phyloP scores from a whole-genome alignment of 2,329 filamentous ascomycete species.

The Davidsoniella eucalypti region DNA sequence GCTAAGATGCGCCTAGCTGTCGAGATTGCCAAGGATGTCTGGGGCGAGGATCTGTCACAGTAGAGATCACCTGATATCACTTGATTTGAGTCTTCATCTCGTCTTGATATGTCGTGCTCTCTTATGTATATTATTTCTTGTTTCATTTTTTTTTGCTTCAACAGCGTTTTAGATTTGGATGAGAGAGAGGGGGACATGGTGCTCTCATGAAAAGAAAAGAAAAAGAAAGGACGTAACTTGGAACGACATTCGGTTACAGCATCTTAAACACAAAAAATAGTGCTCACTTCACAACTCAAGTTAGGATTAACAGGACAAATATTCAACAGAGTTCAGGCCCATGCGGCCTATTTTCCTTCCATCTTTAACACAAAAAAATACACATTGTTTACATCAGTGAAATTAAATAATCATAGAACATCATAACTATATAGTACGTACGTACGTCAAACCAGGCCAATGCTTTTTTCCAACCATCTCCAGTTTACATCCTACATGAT shows the following conservation, averaged over 20 bases:
- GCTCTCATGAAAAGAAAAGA: no score
- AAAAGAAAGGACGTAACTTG: no score
- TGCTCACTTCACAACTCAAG: background rate
- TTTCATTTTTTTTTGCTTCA: background rate
- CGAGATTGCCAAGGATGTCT: slow-evolving; percentile 48
- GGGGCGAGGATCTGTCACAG: slow-evolving; percentile 22
- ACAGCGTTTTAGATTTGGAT: background rate
- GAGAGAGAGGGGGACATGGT: background rate
- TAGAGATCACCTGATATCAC: background rate
- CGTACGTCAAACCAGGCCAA: no score
- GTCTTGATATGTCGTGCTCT: background rate
- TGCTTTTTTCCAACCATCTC: no score
- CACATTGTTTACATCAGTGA: no score
- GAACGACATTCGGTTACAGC: no score
- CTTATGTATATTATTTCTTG: background rate
- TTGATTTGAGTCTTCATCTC: background rate
- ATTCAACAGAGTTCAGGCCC: slow-evolving; percentile 4
- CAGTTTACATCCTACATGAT: no score
- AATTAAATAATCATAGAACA: no score
- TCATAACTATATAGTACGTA: no score
- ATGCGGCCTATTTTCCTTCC: no score
- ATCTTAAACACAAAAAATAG: background rate
- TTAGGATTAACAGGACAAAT: background rate
- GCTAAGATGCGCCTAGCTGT: slow-evolving; percentile 53
- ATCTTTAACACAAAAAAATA: no score